These are phyloP conservation scores for Aspergillus hancockii DNA, from an alignment of 495 filamentous ascomycete species.

Conservation along the genomic window DNA sequence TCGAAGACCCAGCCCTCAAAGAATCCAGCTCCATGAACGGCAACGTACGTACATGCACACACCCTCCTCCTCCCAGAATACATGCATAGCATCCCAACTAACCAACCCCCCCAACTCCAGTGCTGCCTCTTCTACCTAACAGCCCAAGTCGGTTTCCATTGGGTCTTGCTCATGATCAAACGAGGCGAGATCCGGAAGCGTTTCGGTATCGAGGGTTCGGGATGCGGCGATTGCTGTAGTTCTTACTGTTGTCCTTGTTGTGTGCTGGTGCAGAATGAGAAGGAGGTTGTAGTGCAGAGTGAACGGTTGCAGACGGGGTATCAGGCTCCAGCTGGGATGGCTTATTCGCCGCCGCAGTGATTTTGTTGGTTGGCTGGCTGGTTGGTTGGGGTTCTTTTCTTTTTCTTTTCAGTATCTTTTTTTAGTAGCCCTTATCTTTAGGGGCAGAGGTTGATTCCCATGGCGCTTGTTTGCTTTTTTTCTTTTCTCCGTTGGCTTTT, in stretches of 20 bases:
- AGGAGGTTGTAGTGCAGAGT: slow-evolving; percentile 42
- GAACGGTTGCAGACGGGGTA: slow-evolving; percentile 16
- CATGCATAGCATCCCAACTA: too few species aligned
- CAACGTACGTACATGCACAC: slow-evolving; percentile 44
- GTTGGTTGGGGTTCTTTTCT: too few species aligned
- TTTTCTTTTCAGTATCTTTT: neutral
- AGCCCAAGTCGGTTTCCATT: slow-evolving; percentile 34
- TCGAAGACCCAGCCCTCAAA: slow-evolving; percentile 46
- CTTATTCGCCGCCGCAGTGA: slow-evolving; percentile 9
- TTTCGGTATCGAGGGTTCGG: slow-evolving; percentile 56
- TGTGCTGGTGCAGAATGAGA: slow-evolving; percentile 54
- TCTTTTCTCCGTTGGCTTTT: too few species aligned
- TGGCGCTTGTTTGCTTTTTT: neutral
- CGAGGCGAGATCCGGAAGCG: slow-evolving; percentile 53
- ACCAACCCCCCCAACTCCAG: slow-evolving; percentile 5
- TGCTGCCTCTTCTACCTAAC: slow-evolving; percentile 29
- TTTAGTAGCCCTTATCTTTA: neutral
- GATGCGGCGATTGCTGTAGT: slow-evolving; percentile 49
- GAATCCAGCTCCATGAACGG: slow-evolving; percentile 46
- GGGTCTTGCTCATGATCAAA: slow-evolving; percentile 52
- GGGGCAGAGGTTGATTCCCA: neutral
- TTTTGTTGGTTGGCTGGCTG: neutral
- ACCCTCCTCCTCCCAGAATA: neutral
- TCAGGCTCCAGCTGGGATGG: slow-evolving; percentile 22
- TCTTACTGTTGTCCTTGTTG: slow-evolving; percentile 55